These are phyloP conservation scores for Fusarium temperatum DNA, from an alignment of 2,329 filamentous ascomycete species.

Conservation along the genomic window DNA sequence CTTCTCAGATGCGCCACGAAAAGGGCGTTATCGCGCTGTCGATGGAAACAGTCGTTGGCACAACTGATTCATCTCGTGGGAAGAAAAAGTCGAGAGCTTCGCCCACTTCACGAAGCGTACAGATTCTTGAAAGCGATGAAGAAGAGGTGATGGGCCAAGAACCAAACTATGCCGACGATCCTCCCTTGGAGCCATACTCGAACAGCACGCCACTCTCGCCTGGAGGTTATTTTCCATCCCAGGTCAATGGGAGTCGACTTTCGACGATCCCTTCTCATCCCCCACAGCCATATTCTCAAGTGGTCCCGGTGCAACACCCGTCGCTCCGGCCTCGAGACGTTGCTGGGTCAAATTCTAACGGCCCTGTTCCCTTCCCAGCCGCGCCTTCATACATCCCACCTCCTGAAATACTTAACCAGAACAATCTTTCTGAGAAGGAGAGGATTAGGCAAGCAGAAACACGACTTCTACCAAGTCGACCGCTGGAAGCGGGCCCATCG, in stretches of 20 bases:
- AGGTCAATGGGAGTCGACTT: slow-evolving; percentile 51
- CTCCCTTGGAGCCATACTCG: slow-evolving; percentile 29
- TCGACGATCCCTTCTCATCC: slow-evolving; percentile 37
- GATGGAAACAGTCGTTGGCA: slow-evolving; percentile 89
- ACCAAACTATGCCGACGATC: slow-evolving; percentile 33
- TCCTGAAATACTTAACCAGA: slow-evolving; percentile 68
- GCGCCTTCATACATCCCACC: slow-evolving; percentile 64
- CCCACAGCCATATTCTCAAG: slow-evolving; percentile 49
- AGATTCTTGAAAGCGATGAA: slow-evolving; percentile 46
- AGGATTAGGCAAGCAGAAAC: slow-evolving; percentile 80
- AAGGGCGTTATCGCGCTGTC: slow-evolving; percentile 90
- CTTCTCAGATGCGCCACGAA: slow-evolving; percentile 83
- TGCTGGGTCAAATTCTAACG: slow-evolving; percentile 21
- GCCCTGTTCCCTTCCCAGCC: slow-evolving; percentile 19
- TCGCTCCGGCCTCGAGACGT: slow-evolving; percentile 19
- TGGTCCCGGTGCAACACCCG: slow-evolving; percentile 21
- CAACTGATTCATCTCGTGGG: slow-evolving; percentile 72
- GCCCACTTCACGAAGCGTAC: slow-evolving; percentile 41
- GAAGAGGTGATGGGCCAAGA: slow-evolving; percentile 41
- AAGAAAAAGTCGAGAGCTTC: slow-evolving; percentile 41
- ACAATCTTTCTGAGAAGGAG: slow-evolving; percentile 81
- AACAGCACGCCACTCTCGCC: slow-evolving; percentile 31
- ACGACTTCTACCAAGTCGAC: slow-evolving; percentile 82
- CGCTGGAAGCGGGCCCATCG: slow-evolving; percentile 51
- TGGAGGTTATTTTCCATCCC: slow-evolving; percentile 40